Evolutionary conservation across 1,284 basidiomycete species (phyloP).

Genomic region (Melampsora abietis-canadensis): DNA sequence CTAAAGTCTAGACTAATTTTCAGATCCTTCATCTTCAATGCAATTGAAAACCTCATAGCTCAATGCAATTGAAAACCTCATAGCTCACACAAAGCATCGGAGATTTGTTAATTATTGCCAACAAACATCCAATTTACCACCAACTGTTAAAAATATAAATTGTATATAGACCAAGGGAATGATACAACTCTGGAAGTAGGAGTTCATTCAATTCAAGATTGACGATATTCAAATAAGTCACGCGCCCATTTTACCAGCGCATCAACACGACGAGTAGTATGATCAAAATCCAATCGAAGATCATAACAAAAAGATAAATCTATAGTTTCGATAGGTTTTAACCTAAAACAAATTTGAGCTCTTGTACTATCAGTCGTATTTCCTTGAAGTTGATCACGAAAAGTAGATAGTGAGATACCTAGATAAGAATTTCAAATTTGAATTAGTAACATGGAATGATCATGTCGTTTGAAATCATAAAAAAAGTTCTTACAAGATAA

Average conservation of each 20-base stretch:
- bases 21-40: too few species aligned
- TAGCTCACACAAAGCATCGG: too few species aligned
- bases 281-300: constrained; percentile 29
- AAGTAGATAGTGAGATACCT: constrained; percentile 29
- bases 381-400: constrained; percentile 20
- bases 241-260: constrained; percentile 24
- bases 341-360: constrained; percentile 35
- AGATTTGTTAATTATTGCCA: too few species aligned
- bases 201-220: neutral
- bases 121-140: too few species aligned
- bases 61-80: too few species aligned
- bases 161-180: too few species aligned
- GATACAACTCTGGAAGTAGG: too few species aligned
- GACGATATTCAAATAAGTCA: neutral
- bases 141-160: too few species aligned
- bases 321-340: neutral
- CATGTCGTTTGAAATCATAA: neutral
- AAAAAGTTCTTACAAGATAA: constrained; percentile 17
- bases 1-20: too few species aligned
- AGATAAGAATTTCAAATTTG: neutral
- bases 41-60: too few species aligned
- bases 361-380: constrained; percentile 14
- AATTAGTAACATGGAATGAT: neutral
- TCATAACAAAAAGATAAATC: constrained; percentile 18
- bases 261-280: constrained; percentile 20